phyloP scores from a whole-genome alignment of 495 filamentous ascomycete species.

The Tuber aestivum region DNA sequence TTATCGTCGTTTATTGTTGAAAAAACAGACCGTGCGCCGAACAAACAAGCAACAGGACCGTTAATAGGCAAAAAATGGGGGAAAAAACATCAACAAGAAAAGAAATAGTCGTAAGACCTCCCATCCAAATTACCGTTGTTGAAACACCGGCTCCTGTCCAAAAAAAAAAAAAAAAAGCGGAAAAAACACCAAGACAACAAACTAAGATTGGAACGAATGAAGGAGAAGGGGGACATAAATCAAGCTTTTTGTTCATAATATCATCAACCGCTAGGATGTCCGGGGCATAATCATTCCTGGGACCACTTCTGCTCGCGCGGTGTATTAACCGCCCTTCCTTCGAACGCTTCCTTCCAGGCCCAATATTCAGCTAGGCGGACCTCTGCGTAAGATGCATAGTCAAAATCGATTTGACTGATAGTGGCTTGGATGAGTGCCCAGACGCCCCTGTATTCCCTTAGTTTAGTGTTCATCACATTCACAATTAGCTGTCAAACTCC shows the following conservation, averaged over 20 bases:
- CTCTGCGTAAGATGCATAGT: constrained; percentile 90
- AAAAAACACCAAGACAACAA: not conserved
- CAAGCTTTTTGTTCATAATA: not conserved
- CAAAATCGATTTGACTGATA: constrained; percentile 94
- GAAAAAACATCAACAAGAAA: constrained; percentile 10
- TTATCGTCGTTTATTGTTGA: constrained; percentile 29
- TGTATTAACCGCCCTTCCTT: constrained; percentile 46
- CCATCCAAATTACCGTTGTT: constrained; percentile 30
- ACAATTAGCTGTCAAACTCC: constrained; percentile 10
- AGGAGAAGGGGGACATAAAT: not conserved
- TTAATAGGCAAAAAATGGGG: constrained; percentile 1
- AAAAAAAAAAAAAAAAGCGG: too few species aligned
- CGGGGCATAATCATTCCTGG: constrained; percentile 46
- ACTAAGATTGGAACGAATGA: not conserved
- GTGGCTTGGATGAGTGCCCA: constrained; percentile 95
- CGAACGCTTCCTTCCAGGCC: constrained; percentile 75
- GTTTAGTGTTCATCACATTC: constrained; percentile 8
- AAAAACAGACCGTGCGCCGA: constrained; percentile 28
- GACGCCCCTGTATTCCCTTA: constrained; percentile 62
- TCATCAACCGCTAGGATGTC: not conserved
- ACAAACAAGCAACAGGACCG: constrained; percentile 8
- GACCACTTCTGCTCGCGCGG: constrained; percentile 82
- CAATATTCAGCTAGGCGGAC: constrained; percentile 85
- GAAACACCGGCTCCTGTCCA: constrained; percentile 28
- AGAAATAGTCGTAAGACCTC: constrained; percentile 14